Evolutionary conservation across 2,329 filamentous ascomycete genomes (phyloP), one percentile per base, ranked within the genome.

Genomic region (Thermomyces lanuginosus): DNA sequence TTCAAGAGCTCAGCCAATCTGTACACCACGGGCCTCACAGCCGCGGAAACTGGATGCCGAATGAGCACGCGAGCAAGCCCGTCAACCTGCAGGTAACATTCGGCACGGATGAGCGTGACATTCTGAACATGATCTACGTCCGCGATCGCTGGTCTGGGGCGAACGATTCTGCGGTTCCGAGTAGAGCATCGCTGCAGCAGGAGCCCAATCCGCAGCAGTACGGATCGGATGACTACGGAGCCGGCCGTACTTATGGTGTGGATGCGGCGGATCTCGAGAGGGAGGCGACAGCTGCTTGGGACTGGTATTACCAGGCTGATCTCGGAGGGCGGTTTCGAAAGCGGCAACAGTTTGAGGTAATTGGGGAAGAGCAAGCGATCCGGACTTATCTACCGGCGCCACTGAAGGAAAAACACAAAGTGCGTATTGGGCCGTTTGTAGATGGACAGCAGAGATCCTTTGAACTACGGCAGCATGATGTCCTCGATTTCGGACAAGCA

Each of bases 371-470:
- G 7, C 46, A 59, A 23, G 58, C 49, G 2, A 37, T 41, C 9
- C 32, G 36, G n/a, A 29, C 29, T 2, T 69, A 67, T 34, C 36
- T 70, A 23, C 45, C 51, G 8, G 34, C 28, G n/a, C 25, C 41
- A 4, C 39, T 39, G 16, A 32, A 40, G 8, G 32, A 35, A 9
- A 51, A 52, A 15, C 43, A 56, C 45, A 49, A 53, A 24, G 42
- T 72, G 8, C 48, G 72, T 12, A 51, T 68, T 36, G 70, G 70
- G 1, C n/a, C n/a, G n/a, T n/a, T n/a, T n/a, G n/a, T n/a, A n/a
- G n/a, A n/a, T n/a, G n/a, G n/a, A n/a, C 56, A 1, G 43, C 50
- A 16, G 49, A 55, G 8, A 37, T 53, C 4, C 64, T 64, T 29
- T 50, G 50, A 26, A 35, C 56, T 72, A 14, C 46, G 39, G 2